Evolutionary conservation across 2,329 filamentous ascomycete species (phyloP).

Genomic region (Colletotrichum filicis): DNA sequence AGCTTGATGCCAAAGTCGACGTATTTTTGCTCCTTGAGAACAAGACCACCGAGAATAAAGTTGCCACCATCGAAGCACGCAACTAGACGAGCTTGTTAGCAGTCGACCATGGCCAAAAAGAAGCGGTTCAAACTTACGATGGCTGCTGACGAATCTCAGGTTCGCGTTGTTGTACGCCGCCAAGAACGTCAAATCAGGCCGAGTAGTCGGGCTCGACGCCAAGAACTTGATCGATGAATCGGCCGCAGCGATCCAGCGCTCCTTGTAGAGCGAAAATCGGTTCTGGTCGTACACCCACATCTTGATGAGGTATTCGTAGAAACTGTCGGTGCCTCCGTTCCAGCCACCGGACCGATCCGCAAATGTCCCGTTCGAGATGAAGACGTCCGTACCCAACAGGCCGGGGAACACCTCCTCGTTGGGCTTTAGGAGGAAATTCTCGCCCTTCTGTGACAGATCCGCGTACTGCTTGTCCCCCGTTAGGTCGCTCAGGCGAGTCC

Average conservation of each 20-base stretch:
- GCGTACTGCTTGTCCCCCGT: conserved; percentile 76
- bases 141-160: conserved; percentile 58
- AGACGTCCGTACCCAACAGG: conserved; percentile 75
- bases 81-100: conserved; percentile 60
- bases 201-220: conserved; percentile 71
- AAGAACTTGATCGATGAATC: conserved; percentile 81
- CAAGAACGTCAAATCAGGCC: conserved; percentile 75
- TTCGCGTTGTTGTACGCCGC: conserved; percentile 63
- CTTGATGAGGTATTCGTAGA: conserved; percentile 92
- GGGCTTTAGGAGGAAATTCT: conserved; percentile 77
- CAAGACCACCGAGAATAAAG: conserved; percentile 83
- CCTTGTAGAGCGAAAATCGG: conserved; percentile 73
- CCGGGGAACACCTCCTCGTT: conserved; percentile 80
- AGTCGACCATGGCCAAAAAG: conserved; percentile 26
- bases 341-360: conserved; percentile 76
- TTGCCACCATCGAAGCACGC: conserved; percentile 88
- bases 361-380: conserved; percentile 74
- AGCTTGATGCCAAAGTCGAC: conserved; percentile 79
- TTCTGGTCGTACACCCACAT: conserved; percentile 84
- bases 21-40: conserved; percentile 73
- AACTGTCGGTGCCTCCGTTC: conserved; percentile 82
- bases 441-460: conserved; percentile 71
- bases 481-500: conserved; percentile 82
- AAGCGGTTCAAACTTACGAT: conserved; percentile 54
- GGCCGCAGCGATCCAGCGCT: conserved; percentile 80